Conservation (phyloP, 371 early-diverging fungal genomes). For the Mucor plumbeus region DNA sequence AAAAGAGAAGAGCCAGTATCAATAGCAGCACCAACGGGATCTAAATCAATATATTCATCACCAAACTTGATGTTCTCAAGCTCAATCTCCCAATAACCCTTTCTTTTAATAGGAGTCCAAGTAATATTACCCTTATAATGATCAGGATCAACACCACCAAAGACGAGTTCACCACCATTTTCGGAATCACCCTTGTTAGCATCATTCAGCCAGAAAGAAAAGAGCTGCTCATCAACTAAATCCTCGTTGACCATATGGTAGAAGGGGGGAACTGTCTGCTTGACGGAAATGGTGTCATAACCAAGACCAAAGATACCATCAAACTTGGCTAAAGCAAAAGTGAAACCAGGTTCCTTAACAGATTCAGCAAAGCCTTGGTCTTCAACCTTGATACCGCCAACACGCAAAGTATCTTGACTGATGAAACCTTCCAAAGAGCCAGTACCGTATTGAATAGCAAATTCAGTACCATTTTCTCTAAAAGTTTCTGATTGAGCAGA, state of each 20-base stretch:
- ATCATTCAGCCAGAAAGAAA: constrained; percentile 82
- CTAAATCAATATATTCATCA: constrained; percentile 64
- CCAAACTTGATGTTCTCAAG: constrained; percentile 78
- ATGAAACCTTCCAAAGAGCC: constrained; percentile 93
- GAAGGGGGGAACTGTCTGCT: constrained; percentile 88
- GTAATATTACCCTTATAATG: constrained; percentile 77
- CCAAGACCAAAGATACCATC: constrained; percentile 95
- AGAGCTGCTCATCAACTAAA: constrained; percentile 79
- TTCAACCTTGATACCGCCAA: constrained; percentile 72
- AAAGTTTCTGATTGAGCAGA: constrained; percentile 72
- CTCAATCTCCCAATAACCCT: constrained; percentile 96
- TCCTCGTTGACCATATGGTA: constrained; percentile 84
- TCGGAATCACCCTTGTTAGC: constrained; percentile 50
- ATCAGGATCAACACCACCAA: constrained; percentile 80
- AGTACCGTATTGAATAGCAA: constrained; percentile 90
- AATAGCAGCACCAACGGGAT: constrained; percentile 75
- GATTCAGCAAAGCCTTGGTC: constrained; percentile 90
- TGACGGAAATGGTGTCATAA: constrained; percentile 89
- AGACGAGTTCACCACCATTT: constrained; percentile 82
- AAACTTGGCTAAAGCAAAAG: constrained; percentile 87
- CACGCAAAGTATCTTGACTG: constrained; percentile 75
- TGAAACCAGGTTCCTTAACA: constrained; percentile 89
- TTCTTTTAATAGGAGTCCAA: constrained; percentile 84
- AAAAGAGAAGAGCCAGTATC: constrained; percentile 88
- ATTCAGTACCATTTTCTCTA: constrained; percentile 87